Evolutionary conservation across 805 yeast species (phyloP), one percentile per base, ranked within the genome.

Genomic region (Yarrowia deformans): DNA sequence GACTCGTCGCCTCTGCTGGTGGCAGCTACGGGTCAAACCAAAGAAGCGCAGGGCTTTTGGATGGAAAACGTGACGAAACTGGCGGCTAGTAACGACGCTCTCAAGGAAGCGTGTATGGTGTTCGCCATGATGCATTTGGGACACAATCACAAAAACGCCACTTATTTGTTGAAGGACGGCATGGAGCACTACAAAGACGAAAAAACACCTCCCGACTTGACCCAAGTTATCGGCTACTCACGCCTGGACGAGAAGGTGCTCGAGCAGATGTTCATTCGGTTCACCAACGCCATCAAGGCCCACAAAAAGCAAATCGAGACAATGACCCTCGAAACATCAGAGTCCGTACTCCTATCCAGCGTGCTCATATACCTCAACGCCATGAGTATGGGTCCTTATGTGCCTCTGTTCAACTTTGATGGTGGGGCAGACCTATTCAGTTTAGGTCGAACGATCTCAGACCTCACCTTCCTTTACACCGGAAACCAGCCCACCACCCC

Each of bases 101-200:
- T 55, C 61, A 55, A 55, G 46, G 46, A 55, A 16, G 35, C 46
- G 10, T 55, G 61, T 9, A 39, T 37, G 46, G 46, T 39, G 13
- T 55, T 55, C n/a, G 61, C 61, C 12, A 55, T 16, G 16, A 39
- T 55, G 61, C 61, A 55, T 12, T 19, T 55, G 34, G 61, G 61
- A 3, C 46, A 23, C 61, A 55, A 55, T 9, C 61, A 40, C 61
- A 39, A 55, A 9, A 3, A n/a, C 2, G 37, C 46, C 37, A 39
- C 35, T 3, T 43, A 18, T 10, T 13, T 43, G 32, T 32, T 60
- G 14, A 60, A 60, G 19, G 10, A 60, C n/a, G 66, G 66, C n/a
- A 6, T 2, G 3, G 50, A 34, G 13, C 42, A 32, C 18, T 29
- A 40, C 34, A 43, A 45, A 8, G 50, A 43, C 12, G 29, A 32